Conservation (phyloP, 352 stramenopile genomes). For the Pythium periplocum region DNA sequence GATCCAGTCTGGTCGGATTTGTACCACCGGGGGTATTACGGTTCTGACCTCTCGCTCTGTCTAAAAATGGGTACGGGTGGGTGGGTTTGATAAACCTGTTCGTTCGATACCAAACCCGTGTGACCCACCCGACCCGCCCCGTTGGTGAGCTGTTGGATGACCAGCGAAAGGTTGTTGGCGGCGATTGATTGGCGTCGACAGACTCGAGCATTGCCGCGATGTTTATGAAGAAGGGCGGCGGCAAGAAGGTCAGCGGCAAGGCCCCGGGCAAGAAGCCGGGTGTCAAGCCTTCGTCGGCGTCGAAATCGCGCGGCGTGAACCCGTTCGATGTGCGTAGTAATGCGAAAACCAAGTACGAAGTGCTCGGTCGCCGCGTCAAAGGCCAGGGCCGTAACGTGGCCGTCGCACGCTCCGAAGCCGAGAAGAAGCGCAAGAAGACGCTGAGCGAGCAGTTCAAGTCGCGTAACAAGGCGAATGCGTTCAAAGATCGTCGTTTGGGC, state of each 20-base stretch:
- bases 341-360: slow-evolving; percentile 84
- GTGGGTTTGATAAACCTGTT: no score
- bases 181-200: slow-evolving; percentile 1
- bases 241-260: slow-evolving; percentile 6
- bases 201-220: not conserved
- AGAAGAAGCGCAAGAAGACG: slow-evolving; percentile 82
- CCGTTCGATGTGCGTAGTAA: slow-evolving; percentile 90
- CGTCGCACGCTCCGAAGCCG: slow-evolving; percentile 71
- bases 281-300: slow-evolving; percentile 13
- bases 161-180: slow-evolving; percentile 14
- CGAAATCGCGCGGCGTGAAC: slow-evolving; percentile 43
- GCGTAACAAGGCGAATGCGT: slow-evolving; percentile 87
- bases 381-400: slow-evolving; percentile 87
- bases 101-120: no score
- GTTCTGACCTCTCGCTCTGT: no score
- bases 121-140: slow-evolving; percentile 4
- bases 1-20: no score
- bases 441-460: slow-evolving; percentile 74
- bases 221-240: slow-evolving; percentile 11
- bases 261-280: slow-evolving; percentile 10
- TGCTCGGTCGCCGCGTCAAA: slow-evolving; percentile 87
- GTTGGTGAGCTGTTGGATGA: not conserved
- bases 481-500: slow-evolving; percentile 81
- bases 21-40: no score
- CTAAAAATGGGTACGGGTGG: no score